phyloP scores from a whole-genome alignment of 768 basidiomycete genomes.

The Epithele typhae region DNA sequence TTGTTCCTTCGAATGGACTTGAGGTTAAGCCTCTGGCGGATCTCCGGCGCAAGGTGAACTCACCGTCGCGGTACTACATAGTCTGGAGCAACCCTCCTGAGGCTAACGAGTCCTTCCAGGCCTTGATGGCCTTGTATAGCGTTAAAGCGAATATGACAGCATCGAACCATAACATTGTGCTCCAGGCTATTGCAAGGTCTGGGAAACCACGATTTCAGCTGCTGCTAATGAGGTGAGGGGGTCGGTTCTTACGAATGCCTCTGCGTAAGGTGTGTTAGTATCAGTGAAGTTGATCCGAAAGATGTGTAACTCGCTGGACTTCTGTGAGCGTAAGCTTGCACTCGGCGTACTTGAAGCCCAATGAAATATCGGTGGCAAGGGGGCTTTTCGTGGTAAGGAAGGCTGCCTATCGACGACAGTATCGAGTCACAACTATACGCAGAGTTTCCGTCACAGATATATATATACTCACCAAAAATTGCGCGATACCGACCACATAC shows the following conservation, averaged over 20 bases:
- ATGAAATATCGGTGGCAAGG: neutral
- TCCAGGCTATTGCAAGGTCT: constrained; percentile 7
- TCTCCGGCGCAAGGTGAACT: no score
- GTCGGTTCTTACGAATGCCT: constrained; percentile 5
- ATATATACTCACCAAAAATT: neutral
- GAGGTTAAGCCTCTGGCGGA: no score
- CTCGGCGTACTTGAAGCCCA: neutral
- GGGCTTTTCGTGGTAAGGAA: constrained; percentile 7
- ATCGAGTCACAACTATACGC: neutral
- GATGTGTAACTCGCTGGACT: constrained; percentile 5
- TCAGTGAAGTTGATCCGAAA: neutral
- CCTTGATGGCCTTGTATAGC: constrained; percentile 5
- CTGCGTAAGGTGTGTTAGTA: neutral
- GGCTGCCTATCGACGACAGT: neutral
- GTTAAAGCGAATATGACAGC: constrained; percentile 1
- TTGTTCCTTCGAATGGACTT: no score
- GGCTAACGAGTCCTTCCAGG: no score
- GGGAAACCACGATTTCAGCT: no score
- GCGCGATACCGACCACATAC: constrained; percentile 2
- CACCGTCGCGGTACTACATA: no score
- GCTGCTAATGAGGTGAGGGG: neutral
- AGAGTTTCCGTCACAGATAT: constrained; percentile 1
- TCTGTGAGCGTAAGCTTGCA: constrained; percentile 6
- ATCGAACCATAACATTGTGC: constrained; percentile 6
- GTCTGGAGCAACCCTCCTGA: no score